Base-by-base conservation (phyloP, 108 stramenopile genomes). In the Cyclotella cryptica region DNA sequence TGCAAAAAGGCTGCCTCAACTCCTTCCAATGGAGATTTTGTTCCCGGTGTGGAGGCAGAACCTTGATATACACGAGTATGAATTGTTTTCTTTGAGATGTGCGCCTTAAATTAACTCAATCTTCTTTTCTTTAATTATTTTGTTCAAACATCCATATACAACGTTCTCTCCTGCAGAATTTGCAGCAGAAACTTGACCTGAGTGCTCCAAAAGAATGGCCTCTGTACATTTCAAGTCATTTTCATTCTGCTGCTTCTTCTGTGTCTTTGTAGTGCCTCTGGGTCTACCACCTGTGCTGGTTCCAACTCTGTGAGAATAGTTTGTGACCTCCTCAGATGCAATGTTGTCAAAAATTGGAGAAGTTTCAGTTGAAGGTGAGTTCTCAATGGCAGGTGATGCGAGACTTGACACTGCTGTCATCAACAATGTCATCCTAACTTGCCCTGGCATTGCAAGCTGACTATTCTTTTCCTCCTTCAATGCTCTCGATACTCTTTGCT, bases 271-370 rank as follows among this genome's bases (percentile, higher is more conserved):
- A 5, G 49, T 27, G 8, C 66, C 66, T 19, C 51, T 68, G 26
- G 66, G 66, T 13, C 66, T 45, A 5, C 66, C 66, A 26, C 18
- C 47, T 68, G n/a, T n/a, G n/a, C n/a, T n/a, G n/a, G n/a, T n/a
- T n/a, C n/a, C n/a, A n/a, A n/a, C n/a, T n/a, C n/a, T n/a, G n/a
- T n/a, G n/a, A n/a, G n/a, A n/a, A n/a, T n/a, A n/a, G n/a, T 68
- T 49, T 49, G 66, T 51, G 3, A 27, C 29, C 4, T 10, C 47
- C 5, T 9, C 4, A 14, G 42, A 10, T 61, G 60, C n/a, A n/a
- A n/a, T n/a, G n/a, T n/a, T n/a, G n/a, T n/a, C n/a, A n/a, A n/a
- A n/a, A n/a, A 9, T 64, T 64, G 41, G 19, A 21, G 19, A 19
- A 4, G 59, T 15, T 28, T n/a, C n/a, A n/a, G n/a, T n/a, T n/a